These are phyloP conservation scores for Kentomonas sorsogonicus DNA, from an alignment of 208 protist genomes.

Conservation along the genomic window DNA sequence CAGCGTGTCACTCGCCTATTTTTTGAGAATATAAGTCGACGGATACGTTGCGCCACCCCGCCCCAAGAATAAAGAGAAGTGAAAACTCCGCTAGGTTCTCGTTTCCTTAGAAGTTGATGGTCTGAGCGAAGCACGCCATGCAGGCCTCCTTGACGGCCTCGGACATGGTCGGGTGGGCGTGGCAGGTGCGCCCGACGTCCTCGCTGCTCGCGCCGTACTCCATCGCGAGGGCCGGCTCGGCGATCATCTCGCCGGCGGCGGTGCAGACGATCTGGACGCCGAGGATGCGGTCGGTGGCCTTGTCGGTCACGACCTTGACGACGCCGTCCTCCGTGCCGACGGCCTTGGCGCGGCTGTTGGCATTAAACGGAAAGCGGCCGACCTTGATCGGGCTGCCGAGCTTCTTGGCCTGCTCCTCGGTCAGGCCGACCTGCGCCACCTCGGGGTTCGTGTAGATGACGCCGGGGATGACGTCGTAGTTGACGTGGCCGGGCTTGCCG, in stretches of 20 bases:
- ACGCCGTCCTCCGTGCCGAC: constrained; percentile 94
- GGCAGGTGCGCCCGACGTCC: constrained; percentile 98
- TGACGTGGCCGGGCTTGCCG: constrained; percentile 93
- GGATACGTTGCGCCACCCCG: too few species aligned
- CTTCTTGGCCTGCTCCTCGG: constrained; percentile 95
- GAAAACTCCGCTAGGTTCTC: too few species aligned
- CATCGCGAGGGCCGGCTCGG: constrained; percentile 96
- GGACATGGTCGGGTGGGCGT: constrained; percentile 98
- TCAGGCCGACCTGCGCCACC: constrained; percentile 97
- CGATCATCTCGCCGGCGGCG: constrained; percentile 97
- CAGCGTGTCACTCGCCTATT: too few species aligned
- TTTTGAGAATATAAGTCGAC: too few species aligned
- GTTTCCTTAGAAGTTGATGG: constrained; percentile 96
- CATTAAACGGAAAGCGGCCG: constrained; percentile 98
- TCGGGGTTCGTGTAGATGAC: constrained; percentile 99
- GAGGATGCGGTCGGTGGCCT: constrained; percentile 96
- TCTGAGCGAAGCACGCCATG: constrained; percentile 94
- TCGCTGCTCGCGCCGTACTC: constrained; percentile 97
- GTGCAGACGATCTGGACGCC: constrained; percentile 98
- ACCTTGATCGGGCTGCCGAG: constrained; percentile 92
- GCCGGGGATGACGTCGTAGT: constrained; percentile 97
- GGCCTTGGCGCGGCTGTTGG: constrained; percentile 97
- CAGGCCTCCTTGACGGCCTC: constrained; percentile 99
- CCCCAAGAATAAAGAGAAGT: too few species aligned
- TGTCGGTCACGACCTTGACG: constrained; percentile 96